A percentile compares a stretch with the other conserved stretches of the same genome.
phyloP scores from a whole-genome alignment of 2,329 filamentous ascomycete species.

The Moelleriella libera region DNA sequence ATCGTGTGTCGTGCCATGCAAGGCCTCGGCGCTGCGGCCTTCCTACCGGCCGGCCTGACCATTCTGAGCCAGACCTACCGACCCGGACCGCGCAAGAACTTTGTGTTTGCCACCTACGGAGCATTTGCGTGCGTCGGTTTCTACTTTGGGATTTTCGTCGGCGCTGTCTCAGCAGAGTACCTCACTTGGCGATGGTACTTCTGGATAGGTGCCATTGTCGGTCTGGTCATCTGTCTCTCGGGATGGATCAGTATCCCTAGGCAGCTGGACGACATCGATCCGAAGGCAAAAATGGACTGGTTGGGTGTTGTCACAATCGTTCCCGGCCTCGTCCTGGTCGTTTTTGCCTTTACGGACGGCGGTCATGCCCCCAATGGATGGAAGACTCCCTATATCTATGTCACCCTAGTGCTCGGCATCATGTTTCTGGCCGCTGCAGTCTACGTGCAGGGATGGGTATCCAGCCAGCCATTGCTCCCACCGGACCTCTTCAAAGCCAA shows the following conservation, averaged over 20 bases:
- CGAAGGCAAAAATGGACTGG: slow-evolving; percentile 49
- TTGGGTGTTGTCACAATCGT: slow-evolving; percentile 46
- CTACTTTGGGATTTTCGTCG: slow-evolving; percentile 53
- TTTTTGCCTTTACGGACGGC: slow-evolving; percentile 63
- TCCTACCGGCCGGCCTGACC: slow-evolving; percentile 53
- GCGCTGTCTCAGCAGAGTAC: slow-evolving; percentile 46
- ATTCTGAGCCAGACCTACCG: slow-evolving; percentile 56
- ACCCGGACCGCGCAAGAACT: slow-evolving; percentile 57
- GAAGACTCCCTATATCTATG: slow-evolving; percentile 58
- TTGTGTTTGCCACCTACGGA: slow-evolving; percentile 47
- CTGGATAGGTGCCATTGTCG: slow-evolving; percentile 40
- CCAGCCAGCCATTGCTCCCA: slow-evolving; percentile 54
- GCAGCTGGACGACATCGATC: slow-evolving; percentile 12
- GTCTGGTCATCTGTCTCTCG: slow-evolving; percentile 31
- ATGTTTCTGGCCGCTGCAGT: slow-evolving; percentile 44
- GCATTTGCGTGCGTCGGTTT: slow-evolving; percentile 45
- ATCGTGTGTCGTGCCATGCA: slow-evolving; percentile 62
- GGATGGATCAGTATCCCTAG: slow-evolving; percentile 24
- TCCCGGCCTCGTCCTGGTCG: slow-evolving; percentile 51
- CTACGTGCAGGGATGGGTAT: slow-evolving; percentile 61
- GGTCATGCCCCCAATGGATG: slow-evolving; percentile 55
- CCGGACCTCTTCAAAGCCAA: slow-evolving; percentile 54
- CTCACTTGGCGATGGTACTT: slow-evolving; percentile 58
- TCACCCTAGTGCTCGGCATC: slow-evolving; percentile 48
- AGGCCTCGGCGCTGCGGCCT: slow-evolving; percentile 59